Evolutionary conservation across 2,329 filamentous ascomycete species (phyloP).

Genomic region (Fusarium sp.): DNA sequence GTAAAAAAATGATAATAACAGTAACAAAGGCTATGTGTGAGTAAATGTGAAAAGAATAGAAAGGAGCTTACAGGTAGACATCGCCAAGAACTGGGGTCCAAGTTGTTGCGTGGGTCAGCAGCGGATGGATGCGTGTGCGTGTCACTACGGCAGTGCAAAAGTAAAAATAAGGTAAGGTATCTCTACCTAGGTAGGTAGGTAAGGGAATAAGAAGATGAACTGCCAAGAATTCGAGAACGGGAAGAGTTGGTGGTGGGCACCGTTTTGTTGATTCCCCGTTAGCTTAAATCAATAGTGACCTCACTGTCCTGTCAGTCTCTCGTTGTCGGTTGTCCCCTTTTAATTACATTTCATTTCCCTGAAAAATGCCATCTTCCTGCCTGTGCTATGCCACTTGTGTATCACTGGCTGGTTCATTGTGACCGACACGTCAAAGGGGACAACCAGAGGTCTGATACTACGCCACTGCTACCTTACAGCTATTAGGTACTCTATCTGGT

Average conservation of each 20-base stretch:
- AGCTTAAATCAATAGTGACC: conserved; percentile 21
- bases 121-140: conserved; percentile 7
- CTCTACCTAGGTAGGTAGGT: no score
- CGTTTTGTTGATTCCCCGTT: conserved; percentile 23
- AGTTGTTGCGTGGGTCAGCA: conserved; percentile 18
- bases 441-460: not conserved
- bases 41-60: conserved; percentile 11
- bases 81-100: conserved; percentile 38
- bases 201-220: not conserved
- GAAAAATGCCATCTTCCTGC: conserved; percentile 1
- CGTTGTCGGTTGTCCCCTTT: conserved; percentile 3
- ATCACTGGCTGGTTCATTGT: conserved; percentile 12
- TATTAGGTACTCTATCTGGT: not conserved
- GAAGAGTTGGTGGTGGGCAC: conserved; percentile 15
- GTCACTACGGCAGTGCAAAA: conserved; percentile 20
- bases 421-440: conserved; percentile 26
- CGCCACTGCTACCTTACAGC: not conserved
- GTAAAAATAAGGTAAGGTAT: conserved; percentile 1
- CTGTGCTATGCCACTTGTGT: not conserved
- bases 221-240: conserved; percentile 31
- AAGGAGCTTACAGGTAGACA: conserved; percentile 41
- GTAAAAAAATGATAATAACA: not conserved
- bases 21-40: not conserved
- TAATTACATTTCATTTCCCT: conserved; percentile 27
- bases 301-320: conserved; percentile 14